Evolutionary conservation across 2,329 filamentous ascomycete genomes (phyloP), one percentile per base, ranked within the genome.

Genomic region (Sarocladium oryzae): DNA sequence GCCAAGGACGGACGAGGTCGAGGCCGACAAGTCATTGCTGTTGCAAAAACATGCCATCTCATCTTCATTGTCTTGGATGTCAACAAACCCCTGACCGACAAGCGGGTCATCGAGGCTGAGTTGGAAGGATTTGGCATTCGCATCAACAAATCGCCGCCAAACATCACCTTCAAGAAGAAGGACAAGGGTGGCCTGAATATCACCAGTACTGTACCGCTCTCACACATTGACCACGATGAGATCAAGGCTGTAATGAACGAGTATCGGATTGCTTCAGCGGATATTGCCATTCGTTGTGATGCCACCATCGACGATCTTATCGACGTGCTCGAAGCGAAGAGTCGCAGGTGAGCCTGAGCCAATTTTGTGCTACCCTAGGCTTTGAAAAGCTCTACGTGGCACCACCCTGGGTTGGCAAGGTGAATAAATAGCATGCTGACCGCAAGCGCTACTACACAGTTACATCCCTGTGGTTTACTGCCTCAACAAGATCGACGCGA

Each of bases 401-500:
- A 26, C 4, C 23, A 16, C 21, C 15, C 16, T 26, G 24, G 43
- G 16, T 4, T 13, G 26, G 26, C 43, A 48, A 48, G 43, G 26
- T 26, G 43, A 20, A 32, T 9, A 26, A 20, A 30, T n/a, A 13
- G 18, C 6, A 11, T 10, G 28, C 43, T 48, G 43, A 48, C 28
- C 21, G 26, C 13, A 32, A 10, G 4, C 4, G 10, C 43, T 21
- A 33, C 28, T 26, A 48, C 32, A 48, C 32, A 90, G 88, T 66
- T 99, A 99, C 68, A 97, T 99, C 58, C 93, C 93, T n/a, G 93
- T 97, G 57, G 89, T 99, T 51, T 99, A 99, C 72, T 93, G 95
- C 37, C 79, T 99, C 62, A 99, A 99, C 81, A 99, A 99, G 77
- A 99, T 99, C 60, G 93, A 99, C 70, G 84, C 91, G 51, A 97